Conservation (phyloP, 2,329 filamentous ascomycete species). For the Hortaea sp. region DNA sequence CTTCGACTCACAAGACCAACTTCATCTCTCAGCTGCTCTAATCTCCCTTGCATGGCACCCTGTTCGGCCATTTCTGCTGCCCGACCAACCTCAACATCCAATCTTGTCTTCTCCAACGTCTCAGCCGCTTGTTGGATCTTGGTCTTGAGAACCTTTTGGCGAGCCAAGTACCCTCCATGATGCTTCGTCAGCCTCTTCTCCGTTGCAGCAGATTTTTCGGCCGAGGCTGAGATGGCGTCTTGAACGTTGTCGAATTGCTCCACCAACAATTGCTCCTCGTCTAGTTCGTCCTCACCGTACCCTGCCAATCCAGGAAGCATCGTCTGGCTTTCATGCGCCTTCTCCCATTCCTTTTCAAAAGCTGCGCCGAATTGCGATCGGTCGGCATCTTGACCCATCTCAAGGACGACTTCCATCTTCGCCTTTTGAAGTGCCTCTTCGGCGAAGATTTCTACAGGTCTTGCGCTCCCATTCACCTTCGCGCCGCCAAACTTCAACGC, state of each 20-base stretch:
- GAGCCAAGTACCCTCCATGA: constrained; percentile 81
- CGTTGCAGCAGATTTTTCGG: constrained; percentile 72
- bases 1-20: constrained; percentile 68
- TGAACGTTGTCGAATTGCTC: constrained; percentile 68
- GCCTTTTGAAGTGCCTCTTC: constrained; percentile 67
- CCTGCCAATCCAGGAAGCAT: constrained; percentile 69
- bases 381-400: constrained; percentile 43
- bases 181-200: constrained; percentile 88
- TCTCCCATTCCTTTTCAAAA: constrained; percentile 34
- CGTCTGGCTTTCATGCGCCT: constrained; percentile 33
- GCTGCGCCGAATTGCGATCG: constrained; percentile 37
- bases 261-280: constrained; percentile 55
- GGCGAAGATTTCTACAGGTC: constrained; percentile 52
- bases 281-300: constrained; percentile 62
- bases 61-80: constrained; percentile 72
- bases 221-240: constrained; percentile 60
- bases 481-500: constrained; percentile 63
- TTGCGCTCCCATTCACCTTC: constrained; percentile 53
- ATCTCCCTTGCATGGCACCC: constrained; percentile 58
- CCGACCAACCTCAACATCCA: constrained; percentile 63
- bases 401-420: constrained; percentile 63
- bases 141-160: constrained; percentile 66
- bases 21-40: constrained; percentile 71
- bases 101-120: constrained; percentile 61
- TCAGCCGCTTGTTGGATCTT: constrained; percentile 70